A percentile compares a stretch with the other conserved stretches of the same genome.
Evolutionary conservation across 768 basidiomycete species (phyloP).

Genomic region (Ramaria sp.): DNA sequence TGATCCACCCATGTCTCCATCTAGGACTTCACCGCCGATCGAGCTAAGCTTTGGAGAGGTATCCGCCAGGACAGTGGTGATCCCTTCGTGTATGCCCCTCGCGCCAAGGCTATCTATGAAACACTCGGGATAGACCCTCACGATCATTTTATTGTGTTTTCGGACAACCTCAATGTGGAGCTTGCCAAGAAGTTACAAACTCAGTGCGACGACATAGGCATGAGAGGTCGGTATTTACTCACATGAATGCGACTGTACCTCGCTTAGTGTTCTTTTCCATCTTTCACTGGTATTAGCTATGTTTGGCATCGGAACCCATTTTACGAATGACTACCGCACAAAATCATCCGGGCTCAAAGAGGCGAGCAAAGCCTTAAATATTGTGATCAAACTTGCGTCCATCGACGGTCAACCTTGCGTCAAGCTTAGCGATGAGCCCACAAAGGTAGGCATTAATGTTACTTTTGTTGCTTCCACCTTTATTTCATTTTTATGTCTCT

Average conservation of each 20-base stretch:
- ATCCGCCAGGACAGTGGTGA: constrained; percentile 93
- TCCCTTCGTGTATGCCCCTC: constrained; percentile 68
- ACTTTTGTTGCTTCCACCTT: not conserved
- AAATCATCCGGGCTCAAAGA: constrained; percentile 33
- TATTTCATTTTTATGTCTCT: not conserved
- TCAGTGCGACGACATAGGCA: constrained; percentile 64
- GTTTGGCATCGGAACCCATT: constrained; percentile 88
- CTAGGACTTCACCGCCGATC: constrained; percentile 26
- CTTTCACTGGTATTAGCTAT: constrained; percentile 37
- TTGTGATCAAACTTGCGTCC: constrained; percentile 84
- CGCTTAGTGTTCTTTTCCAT: not conserved
- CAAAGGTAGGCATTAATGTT: constrained; percentile 41
- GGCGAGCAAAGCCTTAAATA: constrained; percentile 78
- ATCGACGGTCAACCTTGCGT: constrained; percentile 70
- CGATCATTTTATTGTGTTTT: constrained; percentile 70
- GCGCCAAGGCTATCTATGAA: constrained; percentile 62
- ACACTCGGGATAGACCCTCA: constrained; percentile 54
- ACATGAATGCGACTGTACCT: too few species aligned
- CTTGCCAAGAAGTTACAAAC: constrained; percentile 58
- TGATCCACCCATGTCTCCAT: not conserved
- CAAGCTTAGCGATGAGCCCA: constrained; percentile 89
- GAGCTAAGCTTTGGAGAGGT: constrained; percentile 64
- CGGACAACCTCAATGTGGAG: constrained; percentile 67
- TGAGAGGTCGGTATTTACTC: constrained; percentile 36
- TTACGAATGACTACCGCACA: constrained; percentile 78